Percentiles rank a stretch among this genome's conserved stretches.
These are phyloP conservation scores for Plectranthus barbatus DNA, from an alignment of 257 asterid species.

Conservation along the genomic window DNA sequence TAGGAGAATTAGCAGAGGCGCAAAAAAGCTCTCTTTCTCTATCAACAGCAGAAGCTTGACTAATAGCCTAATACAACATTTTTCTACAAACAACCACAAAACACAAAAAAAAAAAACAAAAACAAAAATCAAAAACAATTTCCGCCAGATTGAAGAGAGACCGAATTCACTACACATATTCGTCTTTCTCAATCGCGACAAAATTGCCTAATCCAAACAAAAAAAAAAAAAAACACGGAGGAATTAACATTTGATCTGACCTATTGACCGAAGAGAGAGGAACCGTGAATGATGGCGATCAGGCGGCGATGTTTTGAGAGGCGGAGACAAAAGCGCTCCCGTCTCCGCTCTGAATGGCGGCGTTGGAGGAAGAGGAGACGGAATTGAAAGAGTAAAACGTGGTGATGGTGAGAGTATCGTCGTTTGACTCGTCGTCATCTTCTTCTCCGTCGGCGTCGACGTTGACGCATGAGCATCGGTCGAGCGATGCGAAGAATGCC, in stretches of 20 bases:
- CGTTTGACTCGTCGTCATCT: slow-evolving; percentile 74
- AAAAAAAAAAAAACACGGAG: not conserved
- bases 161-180: not conserved
- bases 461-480: slow-evolving; percentile 82
- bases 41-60: not conserved
- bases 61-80: not conserved
- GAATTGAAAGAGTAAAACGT: slow-evolving; percentile 28
- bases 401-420: slow-evolving; percentile 69
- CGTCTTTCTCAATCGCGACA: not conserved
- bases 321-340: slow-evolving; percentile 22
- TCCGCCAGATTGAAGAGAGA: too few species aligned
- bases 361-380: slow-evolving; percentile 22
- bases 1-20: not conserved
- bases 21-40: not conserved
- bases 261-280: slow-evolving; percentile 7
- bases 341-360: slow-evolving; percentile 6
- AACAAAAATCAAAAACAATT: too few species aligned
- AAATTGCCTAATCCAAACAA: not conserved
- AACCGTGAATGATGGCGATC: slow-evolving; percentile 15
- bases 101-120: not conserved
- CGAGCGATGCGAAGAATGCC: slow-evolving; percentile 88
- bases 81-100: not conserved
- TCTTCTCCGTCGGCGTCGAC: slow-evolving; percentile 84
- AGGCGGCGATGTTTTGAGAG: slow-evolving; percentile 44
- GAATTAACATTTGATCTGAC: not conserved